Evolutionary conservation across 1,139 yeast genomes (phyloP).

Genomic region (Arxiozyma heterogenica): DNA sequence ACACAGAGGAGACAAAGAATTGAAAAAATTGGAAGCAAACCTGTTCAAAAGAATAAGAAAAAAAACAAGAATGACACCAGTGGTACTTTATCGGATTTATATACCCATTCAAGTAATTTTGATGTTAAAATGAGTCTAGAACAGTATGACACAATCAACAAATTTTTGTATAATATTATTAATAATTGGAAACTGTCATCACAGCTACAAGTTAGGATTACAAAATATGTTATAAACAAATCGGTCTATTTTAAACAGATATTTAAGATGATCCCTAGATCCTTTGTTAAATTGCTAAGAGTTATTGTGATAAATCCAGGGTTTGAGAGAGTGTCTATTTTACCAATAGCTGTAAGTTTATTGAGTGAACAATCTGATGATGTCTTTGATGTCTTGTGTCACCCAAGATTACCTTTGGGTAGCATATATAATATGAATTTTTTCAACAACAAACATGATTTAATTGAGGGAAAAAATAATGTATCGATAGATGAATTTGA

Average conservation of each 20-base stretch:
- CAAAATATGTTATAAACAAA: slow-evolving; percentile 42
- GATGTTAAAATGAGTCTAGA: slow-evolving; percentile 34
- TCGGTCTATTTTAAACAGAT: slow-evolving; percentile 23
- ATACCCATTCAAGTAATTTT: slow-evolving; percentile 60
- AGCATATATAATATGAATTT: slow-evolving; percentile 33
- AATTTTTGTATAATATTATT: slow-evolving; percentile 44
- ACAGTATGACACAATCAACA: slow-evolving; percentile 36
- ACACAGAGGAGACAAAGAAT: slow-evolving; percentile 12
- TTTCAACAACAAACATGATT: slow-evolving; percentile 9
- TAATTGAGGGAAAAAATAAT: slow-evolving; percentile 16
- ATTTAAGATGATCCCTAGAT: slow-evolving; percentile 22
- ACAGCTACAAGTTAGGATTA: slow-evolving; percentile 53
- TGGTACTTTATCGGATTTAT: slow-evolving; percentile 50
- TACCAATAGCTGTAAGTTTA: slow-evolving; percentile 58
- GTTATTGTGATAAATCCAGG: slow-evolving; percentile 58
- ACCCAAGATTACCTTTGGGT: slow-evolving; percentile 71
- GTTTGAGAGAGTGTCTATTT: slow-evolving; percentile 45
- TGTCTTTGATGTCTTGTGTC: slow-evolving; percentile 50
- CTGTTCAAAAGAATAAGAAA: slow-evolving; percentile 18
- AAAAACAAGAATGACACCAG: slow-evolving; percentile 42
- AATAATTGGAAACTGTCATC: slow-evolving; percentile 47
- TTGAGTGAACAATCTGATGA: slow-evolving; percentile 31
- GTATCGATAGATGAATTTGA: neutral
- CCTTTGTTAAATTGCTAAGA: slow-evolving; percentile 38
- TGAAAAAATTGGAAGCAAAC: slow-evolving; percentile 19